Conservation (phyloP, 768 basidiomycete genomes). For the Boletus rubropictus region DNA sequence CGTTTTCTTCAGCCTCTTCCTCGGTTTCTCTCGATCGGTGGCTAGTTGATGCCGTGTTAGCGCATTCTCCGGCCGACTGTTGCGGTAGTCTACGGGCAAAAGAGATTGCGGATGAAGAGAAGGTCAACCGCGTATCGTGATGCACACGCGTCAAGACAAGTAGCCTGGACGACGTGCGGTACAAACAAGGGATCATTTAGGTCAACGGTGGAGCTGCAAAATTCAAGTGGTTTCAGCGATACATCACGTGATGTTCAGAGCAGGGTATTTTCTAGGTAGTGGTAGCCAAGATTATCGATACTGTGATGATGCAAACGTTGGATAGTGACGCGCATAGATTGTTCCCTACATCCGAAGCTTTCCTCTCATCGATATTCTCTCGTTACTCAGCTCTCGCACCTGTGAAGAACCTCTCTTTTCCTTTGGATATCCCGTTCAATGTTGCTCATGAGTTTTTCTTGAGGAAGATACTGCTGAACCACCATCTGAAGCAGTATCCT, state of each 20-base stretch:
- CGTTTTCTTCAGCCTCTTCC: slow-evolving; percentile 3
- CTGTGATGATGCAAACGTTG: not conserved
- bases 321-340: not conserved
- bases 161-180: slow-evolving; percentile 9
- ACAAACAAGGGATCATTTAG: slow-evolving; percentile 23
- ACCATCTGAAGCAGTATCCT: slow-evolving; percentile 52
- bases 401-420: slow-evolving; percentile 38
- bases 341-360: not conserved
- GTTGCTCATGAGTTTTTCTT: slow-evolving; percentile 54
- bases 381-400: slow-evolving; percentile 50
- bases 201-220: slow-evolving; percentile 13
- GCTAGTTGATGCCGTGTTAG: not conserved
- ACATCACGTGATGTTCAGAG: slow-evolving; percentile 27
- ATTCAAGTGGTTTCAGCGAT: slow-evolving; percentile 4
- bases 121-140: slow-evolving; percentile 11
- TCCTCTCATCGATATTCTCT: slow-evolving; percentile 41
- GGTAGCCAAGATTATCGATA: not conserved
- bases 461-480: slow-evolving; percentile 42
- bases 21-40: slow-evolving; percentile 2
- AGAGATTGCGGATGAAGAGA: slow-evolving; percentile 19
- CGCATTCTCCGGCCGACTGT: slow-evolving; percentile 3
- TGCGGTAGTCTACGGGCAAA: slow-evolving; percentile 11
- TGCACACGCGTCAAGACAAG: slow-evolving; percentile 7
- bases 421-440: slow-evolving; percentile 32
- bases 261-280: not conserved